Base-by-base conservation (phyloP, 176 grass and related monocot species). In the Triticum monococcum region DNA sequence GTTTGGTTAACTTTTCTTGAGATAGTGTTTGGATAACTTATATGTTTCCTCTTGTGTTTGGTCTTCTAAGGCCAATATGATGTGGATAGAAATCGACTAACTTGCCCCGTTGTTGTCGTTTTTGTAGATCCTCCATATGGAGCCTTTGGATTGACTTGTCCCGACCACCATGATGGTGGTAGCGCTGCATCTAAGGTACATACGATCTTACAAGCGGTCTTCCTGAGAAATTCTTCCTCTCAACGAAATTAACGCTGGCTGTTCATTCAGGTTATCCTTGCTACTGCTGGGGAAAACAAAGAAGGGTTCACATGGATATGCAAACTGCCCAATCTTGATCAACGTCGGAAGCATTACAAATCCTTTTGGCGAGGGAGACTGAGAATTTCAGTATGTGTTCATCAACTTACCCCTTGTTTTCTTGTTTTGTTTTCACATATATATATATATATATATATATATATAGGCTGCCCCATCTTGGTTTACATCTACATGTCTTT, bases 221-320 rank as follows among this genome's bases (percentile, higher is more conserved):
- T 48, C 41, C 64, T 46, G 3, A 60, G 24, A 30, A 88, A 38
- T 75, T 56, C 64, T 80, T 74, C 73, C 2, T 32, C 8, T 88
- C 61, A 30, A 48, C 4, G 52, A 20, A 43, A 60, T 7, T 36
- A 54, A 54, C 5, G 50, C 22, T 0, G 13, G 9, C 26, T 90
- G 14, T 80, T 73, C 26, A 69, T 81, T 76, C 86, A 95, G 91
- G 89, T 62, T 61, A 52, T 77, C 81, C 68, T 83, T 79, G 22
- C 24, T 41, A 76, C 20, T 59, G 18, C 18, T 20, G 54, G 54
- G 32, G 83, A 64, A 59, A 52, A 89, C 62, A 76, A 81, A 12
- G 54, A 75, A 75, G 70, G 75, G 14, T 95, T 95, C 68, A 52
- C 81, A 85, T 95, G 93, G 93, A 41, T 91, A 68, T 81, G 89